Evolutionary conservation across 2,329 filamentous ascomycete species (phyloP), one percentile per base, ranked within the genome.

Genomic region (Ascochyta rabiei): DNA sequence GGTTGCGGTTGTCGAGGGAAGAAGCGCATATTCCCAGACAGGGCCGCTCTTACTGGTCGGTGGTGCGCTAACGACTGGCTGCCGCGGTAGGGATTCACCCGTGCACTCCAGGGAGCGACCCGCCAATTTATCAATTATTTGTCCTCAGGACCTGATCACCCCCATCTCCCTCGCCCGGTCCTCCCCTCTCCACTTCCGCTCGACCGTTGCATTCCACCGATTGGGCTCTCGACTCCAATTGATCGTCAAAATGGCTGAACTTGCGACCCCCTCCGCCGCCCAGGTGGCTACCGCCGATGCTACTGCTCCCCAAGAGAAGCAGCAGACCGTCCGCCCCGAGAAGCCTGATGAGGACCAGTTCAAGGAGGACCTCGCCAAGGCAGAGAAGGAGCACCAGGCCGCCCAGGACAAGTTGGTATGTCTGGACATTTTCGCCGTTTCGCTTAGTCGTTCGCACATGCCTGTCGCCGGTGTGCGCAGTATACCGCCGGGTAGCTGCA

Each of bases 281-380:
- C 66, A 68, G 51, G 68, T 69, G 65, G 61, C 69, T 53, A 67
- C 73, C 44, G 56, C 64, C 53, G 68, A 70, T 55, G 60, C 72
- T 41, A 47, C 69, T 55, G 62, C 73, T 46, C 55, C 72, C 45
- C 68, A 73, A 44, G 64, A 65, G 52, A 75, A 75, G 66, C 70
- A 76, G 57, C 67, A 74, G 34, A 59, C 73, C 35, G 71, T 79
- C 70, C 91, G 87, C 79, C 92, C 93, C 48, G 85, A 90, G 78
- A 91, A 89, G 83, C 95, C 95, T 41, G 90, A 97, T 76, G 90
- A 95, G 80, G 89, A 88, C 63, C 81, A 83, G 66, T 99, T 88
- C 82, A 92, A 96, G 80, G 84, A 87, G 74, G 84, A 85, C 61
- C 83, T 96, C 58, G 87, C 86, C 45, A 86, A 89, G 79, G 89